Evolutionary conservation across 208 protist species (phyloP).

Genomic region (Endotrypanum monterogeii): DNA sequence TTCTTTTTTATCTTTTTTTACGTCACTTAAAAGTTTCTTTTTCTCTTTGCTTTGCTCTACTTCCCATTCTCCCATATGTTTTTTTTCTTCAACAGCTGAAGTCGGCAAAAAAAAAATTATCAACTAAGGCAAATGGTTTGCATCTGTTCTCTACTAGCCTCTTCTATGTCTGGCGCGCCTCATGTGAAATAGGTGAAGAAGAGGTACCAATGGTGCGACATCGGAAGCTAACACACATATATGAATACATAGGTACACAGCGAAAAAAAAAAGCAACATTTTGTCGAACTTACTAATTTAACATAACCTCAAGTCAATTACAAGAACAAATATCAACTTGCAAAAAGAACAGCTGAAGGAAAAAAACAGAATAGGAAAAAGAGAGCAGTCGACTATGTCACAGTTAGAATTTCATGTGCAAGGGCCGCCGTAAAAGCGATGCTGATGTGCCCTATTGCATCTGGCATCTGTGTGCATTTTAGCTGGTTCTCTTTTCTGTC

Average conservation of each 20-base stretch:
- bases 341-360: background rate
- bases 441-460: background rate
- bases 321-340: too few species aligned
- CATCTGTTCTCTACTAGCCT: background rate
- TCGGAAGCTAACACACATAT: background rate
- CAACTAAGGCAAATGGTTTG: background rate
- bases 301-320: too few species aligned
- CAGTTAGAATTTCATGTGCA: background rate
- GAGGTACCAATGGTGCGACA: background rate
- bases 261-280: background rate
- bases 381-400: background rate
- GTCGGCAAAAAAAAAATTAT: too few species aligned
- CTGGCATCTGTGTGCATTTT: background rate
- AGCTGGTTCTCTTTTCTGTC: constrained; percentile 16
- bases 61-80: background rate
- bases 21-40: too few species aligned
- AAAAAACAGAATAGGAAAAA: background rate
- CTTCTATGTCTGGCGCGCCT: background rate
- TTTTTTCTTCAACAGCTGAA: background rate
- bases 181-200: background rate
- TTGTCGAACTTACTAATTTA: background rate
- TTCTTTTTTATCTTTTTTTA: background rate
- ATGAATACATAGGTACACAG: too few species aligned
- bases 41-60: background rate
- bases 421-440: background rate